phyloP scores from a whole-genome alignment of 1,139 yeast species.

The Magnusiomyces suaveolens region DNA sequence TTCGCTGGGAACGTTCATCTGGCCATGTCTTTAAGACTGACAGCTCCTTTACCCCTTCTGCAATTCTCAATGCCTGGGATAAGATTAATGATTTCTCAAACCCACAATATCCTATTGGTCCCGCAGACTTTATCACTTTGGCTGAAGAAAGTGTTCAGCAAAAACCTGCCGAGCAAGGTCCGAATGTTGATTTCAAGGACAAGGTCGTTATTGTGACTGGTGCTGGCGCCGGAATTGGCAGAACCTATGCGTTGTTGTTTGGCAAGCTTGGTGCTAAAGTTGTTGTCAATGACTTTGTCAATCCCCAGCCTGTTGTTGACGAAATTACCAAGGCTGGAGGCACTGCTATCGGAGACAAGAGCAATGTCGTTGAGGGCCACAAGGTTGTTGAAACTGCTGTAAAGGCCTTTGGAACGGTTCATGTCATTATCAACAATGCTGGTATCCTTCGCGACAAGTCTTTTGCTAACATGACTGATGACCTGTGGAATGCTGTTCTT shows the following conservation, averaged over 20 bases:
- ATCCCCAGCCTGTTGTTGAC: conserved; percentile 60
- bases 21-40: conserved; percentile 82
- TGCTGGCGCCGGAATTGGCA: conserved; percentile 92
- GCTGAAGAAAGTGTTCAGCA: conserved; percentile 28
- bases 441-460: conserved; percentile 91
- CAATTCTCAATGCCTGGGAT: conserved; percentile 60
- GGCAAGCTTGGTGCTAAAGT: conserved; percentile 93
- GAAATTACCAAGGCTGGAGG: conserved; percentile 73
- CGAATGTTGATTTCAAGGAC: conserved; percentile 52
- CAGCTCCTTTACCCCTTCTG: conserved; percentile 70
- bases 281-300: conserved; percentile 80
- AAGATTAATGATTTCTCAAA: conserved; percentile 55
- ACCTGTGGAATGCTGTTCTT: conserved; percentile 74
- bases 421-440: conserved; percentile 82
- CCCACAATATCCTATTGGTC: conserved; percentile 55
- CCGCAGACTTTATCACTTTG: conserved; percentile 32
- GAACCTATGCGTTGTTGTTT: conserved; percentile 74
- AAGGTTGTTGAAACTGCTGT: conserved; percentile 73
- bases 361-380: conserved; percentile 70
- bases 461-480: conserved; percentile 71
- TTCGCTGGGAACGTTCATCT: conserved; percentile 89
- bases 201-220: conserved; percentile 92
- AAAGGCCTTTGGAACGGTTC: conserved; percentile 71
- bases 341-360: conserved; percentile 78
- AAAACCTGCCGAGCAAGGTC: conserved; percentile 49